phyloP scores from a whole-genome alignment of 2,329 filamentous ascomycete genomes.

The Diplocarpon rosae region DNA sequence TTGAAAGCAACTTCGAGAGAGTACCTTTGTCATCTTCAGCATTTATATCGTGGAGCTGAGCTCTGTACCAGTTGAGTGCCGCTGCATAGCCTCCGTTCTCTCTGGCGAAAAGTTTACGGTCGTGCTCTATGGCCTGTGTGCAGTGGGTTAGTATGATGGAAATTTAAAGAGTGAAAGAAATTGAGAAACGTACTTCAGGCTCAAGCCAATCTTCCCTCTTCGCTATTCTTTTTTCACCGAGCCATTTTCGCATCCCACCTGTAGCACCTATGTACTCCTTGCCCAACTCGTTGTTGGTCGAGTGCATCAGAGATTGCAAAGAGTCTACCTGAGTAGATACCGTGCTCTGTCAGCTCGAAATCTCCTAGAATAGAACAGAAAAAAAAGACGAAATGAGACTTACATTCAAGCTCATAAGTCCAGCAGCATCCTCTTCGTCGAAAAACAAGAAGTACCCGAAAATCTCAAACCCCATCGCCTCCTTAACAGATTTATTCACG shows the following conservation, averaged over 20 bases:
- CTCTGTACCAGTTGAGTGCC: slow-evolving; percentile 14
- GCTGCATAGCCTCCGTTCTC: slow-evolving; percentile 10
- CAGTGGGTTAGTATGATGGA: neutral
- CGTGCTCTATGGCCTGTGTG: slow-evolving; percentile 7
- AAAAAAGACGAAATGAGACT: neutral
- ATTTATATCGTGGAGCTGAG: slow-evolving; percentile 18
- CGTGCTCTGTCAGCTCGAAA: neutral
- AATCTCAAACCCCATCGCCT: slow-evolving; percentile 11
- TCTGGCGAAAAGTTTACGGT: slow-evolving; percentile 5
- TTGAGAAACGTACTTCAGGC: slow-evolving; percentile 2
- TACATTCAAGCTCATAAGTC: slow-evolving; percentile 14
- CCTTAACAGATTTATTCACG: slow-evolving; percentile 8
- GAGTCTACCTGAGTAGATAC: slow-evolving; percentile 1
- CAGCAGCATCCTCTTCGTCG: slow-evolving; percentile 12
- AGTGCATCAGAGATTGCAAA: slow-evolving; percentile 10
- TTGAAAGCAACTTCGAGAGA: neutral
- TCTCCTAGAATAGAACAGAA: neutral
- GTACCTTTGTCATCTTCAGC: slow-evolving; percentile 8
- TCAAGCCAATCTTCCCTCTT: slow-evolving; percentile 6
- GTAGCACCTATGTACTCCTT: slow-evolving; percentile 15
- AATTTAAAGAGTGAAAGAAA: neutral
- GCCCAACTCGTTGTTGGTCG: slow-evolving; percentile 7
- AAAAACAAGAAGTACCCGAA: slow-evolving; percentile 20
- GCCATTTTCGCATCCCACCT: slow-evolving; percentile 13
- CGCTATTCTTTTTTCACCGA: slow-evolving; percentile 6